Evolutionary conservation across 1,284 basidiomycete species (phyloP).

Genomic region (Phylloporus sp.): DNA sequence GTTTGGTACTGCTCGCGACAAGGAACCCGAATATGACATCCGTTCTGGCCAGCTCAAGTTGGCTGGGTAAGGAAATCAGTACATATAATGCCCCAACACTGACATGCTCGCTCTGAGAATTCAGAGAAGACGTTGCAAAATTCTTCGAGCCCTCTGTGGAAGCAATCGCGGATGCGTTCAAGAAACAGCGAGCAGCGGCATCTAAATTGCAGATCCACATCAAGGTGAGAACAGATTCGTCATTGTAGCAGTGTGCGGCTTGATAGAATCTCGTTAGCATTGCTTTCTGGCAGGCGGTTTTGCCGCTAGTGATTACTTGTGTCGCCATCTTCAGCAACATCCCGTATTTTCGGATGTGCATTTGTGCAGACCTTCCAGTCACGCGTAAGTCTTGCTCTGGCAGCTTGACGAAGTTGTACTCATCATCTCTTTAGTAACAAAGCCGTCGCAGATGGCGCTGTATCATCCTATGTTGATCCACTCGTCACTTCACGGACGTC

Average conservation of each 20-base stretch:
- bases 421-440: constrained; percentile 48
- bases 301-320: constrained; percentile 58
- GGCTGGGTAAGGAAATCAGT: constrained; percentile 42
- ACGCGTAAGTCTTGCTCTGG: constrained; percentile 41
- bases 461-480: neutral
- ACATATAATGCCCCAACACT: neutral
- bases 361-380: constrained; percentile 48
- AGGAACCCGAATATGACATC: constrained; percentile 53
- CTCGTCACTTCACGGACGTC: constrained; percentile 55
- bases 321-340: constrained; percentile 43
- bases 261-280: too few species aligned
- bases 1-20: constrained; percentile 56
- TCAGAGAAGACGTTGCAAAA: too few species aligned
- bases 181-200: too few species aligned
- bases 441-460: constrained; percentile 45
- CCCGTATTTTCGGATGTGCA: constrained; percentile 39
- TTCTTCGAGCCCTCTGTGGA: too few species aligned
- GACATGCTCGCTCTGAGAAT: too few species aligned
- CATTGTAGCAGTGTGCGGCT: too few species aligned
- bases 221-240: too few species aligned
- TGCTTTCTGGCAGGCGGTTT: constrained; percentile 52
- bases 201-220: too few species aligned
- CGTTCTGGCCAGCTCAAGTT: constrained; percentile 55
- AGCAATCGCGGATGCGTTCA: too few species aligned
- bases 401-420: neutral